phyloP scores from a whole-genome alignment of 2,329 filamentous ascomycete species.

The Alternaria sp. region DNA sequence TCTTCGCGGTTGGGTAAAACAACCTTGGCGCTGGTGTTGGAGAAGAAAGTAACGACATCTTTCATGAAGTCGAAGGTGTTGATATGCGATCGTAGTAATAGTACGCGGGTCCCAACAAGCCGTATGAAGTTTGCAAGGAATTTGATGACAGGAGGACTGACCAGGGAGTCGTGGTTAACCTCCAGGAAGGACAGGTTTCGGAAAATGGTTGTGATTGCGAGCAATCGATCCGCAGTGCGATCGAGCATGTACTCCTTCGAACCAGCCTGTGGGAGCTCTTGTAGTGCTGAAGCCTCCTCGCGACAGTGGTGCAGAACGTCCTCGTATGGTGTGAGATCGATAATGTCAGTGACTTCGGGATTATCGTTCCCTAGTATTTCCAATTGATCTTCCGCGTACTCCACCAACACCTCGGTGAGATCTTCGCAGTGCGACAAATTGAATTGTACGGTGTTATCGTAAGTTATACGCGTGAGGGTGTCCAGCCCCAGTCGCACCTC shows the following conservation, averaged over 20 bases:
- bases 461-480: slow-evolving; percentile 77
- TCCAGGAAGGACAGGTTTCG: slow-evolving; percentile 90
- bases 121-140: slow-evolving; percentile 85
- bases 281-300: slow-evolving; percentile 74
- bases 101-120: slow-evolving; percentile 87
- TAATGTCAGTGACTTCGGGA: slow-evolving; percentile 84
- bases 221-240: slow-evolving; percentile 82
- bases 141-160: slow-evolving; percentile 79
- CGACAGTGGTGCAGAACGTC: slow-evolving; percentile 84
- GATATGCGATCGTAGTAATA: slow-evolving; percentile 80
- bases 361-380: slow-evolving; percentile 86
- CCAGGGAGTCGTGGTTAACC: slow-evolving; percentile 78
- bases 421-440: slow-evolving; percentile 68
- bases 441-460: slow-evolving; percentile 44
- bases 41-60: slow-evolving; percentile 86
- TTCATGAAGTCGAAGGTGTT: slow-evolving; percentile 98
- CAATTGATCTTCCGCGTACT: slow-evolving; percentile 89
- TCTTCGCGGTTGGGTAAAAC: slow-evolving; percentile 88
- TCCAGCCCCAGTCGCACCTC: slow-evolving; percentile 93
- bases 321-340: slow-evolving; percentile 85
- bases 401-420: slow-evolving; percentile 84
- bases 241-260: slow-evolving; percentile 83
- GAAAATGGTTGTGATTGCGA: slow-evolving; percentile 91
- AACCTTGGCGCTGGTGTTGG: slow-evolving; percentile 83
- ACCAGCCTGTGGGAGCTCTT: slow-evolving; percentile 77